Percentiles rank a stretch among this genome's conserved stretches.
phyloP scores from a whole-genome alignment of 2,329 filamentous ascomycete genomes.

The Clonostachys solani region DNA sequence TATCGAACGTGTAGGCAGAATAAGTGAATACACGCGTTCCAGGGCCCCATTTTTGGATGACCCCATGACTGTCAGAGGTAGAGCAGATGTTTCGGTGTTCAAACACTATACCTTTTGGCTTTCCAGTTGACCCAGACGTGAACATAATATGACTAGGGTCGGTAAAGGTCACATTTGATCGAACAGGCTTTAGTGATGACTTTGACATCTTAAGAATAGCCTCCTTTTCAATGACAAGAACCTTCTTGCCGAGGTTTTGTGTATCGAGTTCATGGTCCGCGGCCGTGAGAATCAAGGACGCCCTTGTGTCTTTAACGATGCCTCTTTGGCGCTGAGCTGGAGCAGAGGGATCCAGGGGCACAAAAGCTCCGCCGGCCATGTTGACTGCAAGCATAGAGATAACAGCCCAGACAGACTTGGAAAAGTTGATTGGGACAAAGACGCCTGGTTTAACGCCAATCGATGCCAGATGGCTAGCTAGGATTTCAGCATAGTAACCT shows the following conservation, averaged over 20 bases:
- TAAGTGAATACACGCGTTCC: conserved; percentile 1
- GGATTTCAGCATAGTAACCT: not conserved
- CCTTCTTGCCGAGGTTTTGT: too few relatives aligned
- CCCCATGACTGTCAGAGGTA: conserved; percentile 3
- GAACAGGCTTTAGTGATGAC: not conserved
- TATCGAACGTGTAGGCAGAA: conserved; percentile 44
- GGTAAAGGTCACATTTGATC: conserved; percentile 28
- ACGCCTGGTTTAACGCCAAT: conserved; percentile 13
- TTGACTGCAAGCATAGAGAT: conserved; percentile 5
- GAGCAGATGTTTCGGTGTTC: conserved; percentile 5
- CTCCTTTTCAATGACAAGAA: too few relatives aligned
- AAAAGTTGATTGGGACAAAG: conserved; percentile 1
- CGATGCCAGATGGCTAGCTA: not conserved
- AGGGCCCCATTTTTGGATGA: conserved; percentile 24
- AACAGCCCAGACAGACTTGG: not conserved
- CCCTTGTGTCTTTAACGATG: not conserved
- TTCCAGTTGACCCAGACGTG: conserved; percentile 14
- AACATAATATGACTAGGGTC: conserved; percentile 11
- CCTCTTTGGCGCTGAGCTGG: not conserved
- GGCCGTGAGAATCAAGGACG: conserved; percentile 1
- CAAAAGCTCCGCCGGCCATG: conserved; percentile 7
- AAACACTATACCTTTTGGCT: conserved; percentile 12
- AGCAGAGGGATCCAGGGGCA: conserved; percentile 6
- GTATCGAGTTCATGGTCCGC: not conserved
- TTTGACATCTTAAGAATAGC: too few relatives aligned